Evolutionary conservation across 2,329 filamentous ascomycete species (phyloP).

Genomic region (Pyricularia sp.): DNA sequence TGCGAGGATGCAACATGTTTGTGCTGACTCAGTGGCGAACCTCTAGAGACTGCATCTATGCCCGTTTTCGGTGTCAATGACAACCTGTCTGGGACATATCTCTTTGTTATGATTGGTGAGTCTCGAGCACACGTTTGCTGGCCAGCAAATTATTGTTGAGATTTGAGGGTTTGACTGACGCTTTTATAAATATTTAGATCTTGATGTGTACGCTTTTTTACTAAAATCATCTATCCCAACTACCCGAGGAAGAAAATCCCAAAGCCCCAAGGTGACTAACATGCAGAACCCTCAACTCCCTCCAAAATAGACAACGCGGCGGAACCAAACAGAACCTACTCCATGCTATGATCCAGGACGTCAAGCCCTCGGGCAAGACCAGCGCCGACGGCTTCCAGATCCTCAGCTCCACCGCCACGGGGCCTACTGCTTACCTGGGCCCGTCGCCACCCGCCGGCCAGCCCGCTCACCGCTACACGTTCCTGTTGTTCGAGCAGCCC

Average conservation of each 20-base stretch:
- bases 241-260: too few relatives aligned
- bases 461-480: conserved; percentile 24
- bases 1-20: background rate
- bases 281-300: background rate
- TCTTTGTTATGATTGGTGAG: conserved; percentile 15
- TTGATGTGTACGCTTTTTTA: conserved; percentile 12
- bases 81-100: conserved; percentile 12
- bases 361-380: conserved; percentile 9
- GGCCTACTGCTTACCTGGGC: conserved; percentile 13
- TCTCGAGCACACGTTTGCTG: background rate
- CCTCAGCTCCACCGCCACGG: conserved; percentile 10
- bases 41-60: conserved; percentile 12
- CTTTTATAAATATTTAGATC: conserved; percentile 5
- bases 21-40: background rate
- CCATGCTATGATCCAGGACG: conserved; percentile 15
- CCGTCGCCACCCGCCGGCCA: conserved; percentile 20
- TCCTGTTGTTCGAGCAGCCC: conserved; percentile 23
- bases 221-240: conserved; percentile 2
- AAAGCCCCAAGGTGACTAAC: background rate
- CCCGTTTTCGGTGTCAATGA: conserved; percentile 13
- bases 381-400: conserved; percentile 7
- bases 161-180: background rate
- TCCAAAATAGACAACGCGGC: conserved; percentile 1
- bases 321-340: conserved; percentile 7
- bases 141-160: background rate